phyloP scores from a whole-genome alignment of 1,139 yeast species.

The Ogataea hybrid region DNA sequence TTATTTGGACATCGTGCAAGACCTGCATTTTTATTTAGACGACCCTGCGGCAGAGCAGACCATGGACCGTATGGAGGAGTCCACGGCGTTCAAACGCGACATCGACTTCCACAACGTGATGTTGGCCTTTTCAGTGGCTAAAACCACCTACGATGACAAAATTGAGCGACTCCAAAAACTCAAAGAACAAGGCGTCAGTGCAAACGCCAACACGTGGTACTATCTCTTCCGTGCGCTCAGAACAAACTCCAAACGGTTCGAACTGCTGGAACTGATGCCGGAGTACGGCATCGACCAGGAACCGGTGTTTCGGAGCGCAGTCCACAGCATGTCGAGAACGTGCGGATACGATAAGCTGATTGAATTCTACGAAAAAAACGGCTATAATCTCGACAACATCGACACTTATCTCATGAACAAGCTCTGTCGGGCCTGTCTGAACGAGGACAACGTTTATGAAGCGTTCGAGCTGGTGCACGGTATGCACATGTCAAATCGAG shows the following conservation, averaged over 20 bases:
- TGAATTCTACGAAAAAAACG: slow-evolving; percentile 14
- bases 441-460: slow-evolving; percentile 12
- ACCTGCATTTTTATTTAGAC: slow-evolving; percentile 21
- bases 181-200: slow-evolving; percentile 9
- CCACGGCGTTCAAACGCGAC: slow-evolving; percentile 21
- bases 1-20: slow-evolving; percentile 19
- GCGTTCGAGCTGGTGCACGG: slow-evolving; percentile 20
- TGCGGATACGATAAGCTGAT: slow-evolving; percentile 18
- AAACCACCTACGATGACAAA: slow-evolving; percentile 16
- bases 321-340: slow-evolving; percentile 13
- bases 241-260: slow-evolving; percentile 16
- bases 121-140: slow-evolving; percentile 16
- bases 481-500: not conserved
- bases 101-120: slow-evolving; percentile 28
- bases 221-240: slow-evolving; percentile 21
- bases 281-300: slow-evolving; percentile 16
- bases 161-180: slow-evolving; percentile 21
- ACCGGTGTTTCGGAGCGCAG: slow-evolving; percentile 23
- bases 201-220: slow-evolving; percentile 30
- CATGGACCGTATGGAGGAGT: slow-evolving; percentile 21
- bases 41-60: slow-evolving; percentile 16
- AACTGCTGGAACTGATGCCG: slow-evolving; percentile 24
- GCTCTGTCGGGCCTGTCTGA: slow-evolving; percentile 19
- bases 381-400: slow-evolving; percentile 8
- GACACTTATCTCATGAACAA: slow-evolving; percentile 20